phyloP scores from a whole-genome alignment of 106 monocot species.

The Platanthera guangdongensis region DNA sequence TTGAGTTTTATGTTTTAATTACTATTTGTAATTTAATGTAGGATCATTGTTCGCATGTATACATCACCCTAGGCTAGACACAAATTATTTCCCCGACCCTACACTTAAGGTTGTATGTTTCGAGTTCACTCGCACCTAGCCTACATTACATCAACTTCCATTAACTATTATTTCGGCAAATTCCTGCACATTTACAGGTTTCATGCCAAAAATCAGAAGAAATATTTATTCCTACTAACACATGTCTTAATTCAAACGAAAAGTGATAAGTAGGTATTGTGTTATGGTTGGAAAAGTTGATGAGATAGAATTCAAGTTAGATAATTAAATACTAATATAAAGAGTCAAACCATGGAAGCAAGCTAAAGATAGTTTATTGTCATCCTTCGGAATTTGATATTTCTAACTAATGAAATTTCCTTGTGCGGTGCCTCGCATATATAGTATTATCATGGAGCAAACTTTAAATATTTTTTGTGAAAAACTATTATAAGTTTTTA shows the following conservation, averaged over 20 bases:
- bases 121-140: too few species aligned
- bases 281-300: neutral
- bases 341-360: neutral
- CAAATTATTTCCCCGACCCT: too few species aligned
- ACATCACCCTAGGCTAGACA: too few species aligned
- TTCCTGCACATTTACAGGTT: neutral
- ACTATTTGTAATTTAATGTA: too few species aligned
- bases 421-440: neutral
- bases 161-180: neutral
- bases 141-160: neutral
- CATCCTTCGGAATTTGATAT: neutral
- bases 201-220: neutral
- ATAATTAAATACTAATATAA: neutral
- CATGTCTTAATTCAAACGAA: neutral
- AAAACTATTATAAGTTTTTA: too few species aligned
- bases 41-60: too few species aligned
- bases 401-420: neutral
- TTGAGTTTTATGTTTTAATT: too few species aligned
- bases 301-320: neutral
- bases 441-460: too few species aligned
- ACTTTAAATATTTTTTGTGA: too few species aligned
- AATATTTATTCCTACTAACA: neutral
- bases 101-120: too few species aligned
- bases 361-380: neutral
- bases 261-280: neutral